These are phyloP conservation scores for Dryas integrifolia DNA, from an alignment of 331 rosid genomes.

Conservation along the genomic window DNA sequence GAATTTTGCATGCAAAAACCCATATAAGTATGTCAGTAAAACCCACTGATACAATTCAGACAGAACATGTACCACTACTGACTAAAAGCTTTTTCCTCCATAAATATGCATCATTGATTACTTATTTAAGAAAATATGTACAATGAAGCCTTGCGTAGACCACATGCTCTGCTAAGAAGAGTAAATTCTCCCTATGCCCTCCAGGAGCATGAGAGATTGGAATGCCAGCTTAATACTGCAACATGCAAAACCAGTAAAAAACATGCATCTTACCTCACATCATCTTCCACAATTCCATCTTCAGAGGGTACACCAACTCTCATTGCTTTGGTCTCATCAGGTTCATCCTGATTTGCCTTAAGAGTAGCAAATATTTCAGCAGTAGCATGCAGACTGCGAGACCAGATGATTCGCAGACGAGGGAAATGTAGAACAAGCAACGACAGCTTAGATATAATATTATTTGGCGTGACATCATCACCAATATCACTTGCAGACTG, in stretches of 20 bases:
- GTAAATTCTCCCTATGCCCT: neutral
- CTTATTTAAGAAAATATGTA: neutral
- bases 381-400: conserved; percentile 89
- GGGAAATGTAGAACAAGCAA: conserved; percentile 87
- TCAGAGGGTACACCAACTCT: conserved; percentile 97
- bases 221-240: neutral
- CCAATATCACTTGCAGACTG: conserved; percentile 97
- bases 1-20: neutral
- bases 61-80: neutral
- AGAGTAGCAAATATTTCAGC: conserved; percentile 84
- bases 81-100: neutral
- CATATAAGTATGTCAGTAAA: neutral
- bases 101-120: neutral
- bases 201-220: neutral
- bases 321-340: conserved; percentile 77
- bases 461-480: conserved; percentile 87
- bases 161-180: neutral
- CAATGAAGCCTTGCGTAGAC: neutral
- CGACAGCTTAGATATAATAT: conserved; percentile 85
- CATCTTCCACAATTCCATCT: conserved; percentile 83
- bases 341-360: conserved; percentile 94
- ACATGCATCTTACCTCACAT: conserved; percentile 58
- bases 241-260: neutral
- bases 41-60: neutral
- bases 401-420: conserved; percentile 89